phyloP scores from a whole-genome alignment of 2,329 filamentous ascomycete species.

The Pseudocercospora crystallina region DNA sequence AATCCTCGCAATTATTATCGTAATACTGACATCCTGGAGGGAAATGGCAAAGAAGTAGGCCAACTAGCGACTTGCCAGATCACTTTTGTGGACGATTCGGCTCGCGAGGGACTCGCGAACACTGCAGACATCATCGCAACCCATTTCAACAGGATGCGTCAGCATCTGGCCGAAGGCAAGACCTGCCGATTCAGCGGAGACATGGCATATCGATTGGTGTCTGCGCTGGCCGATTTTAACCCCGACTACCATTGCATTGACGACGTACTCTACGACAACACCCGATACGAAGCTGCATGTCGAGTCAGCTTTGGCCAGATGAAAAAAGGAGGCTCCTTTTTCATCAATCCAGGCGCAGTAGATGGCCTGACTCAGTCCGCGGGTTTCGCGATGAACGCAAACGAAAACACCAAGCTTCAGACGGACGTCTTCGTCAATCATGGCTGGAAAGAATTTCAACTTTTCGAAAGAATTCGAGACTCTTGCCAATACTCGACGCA shows the following conservation, averaged over 20 bases:
- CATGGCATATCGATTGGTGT: slow-evolving; percentile 10
- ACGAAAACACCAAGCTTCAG: slow-evolving; percentile 27
- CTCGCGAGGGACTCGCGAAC: slow-evolving; percentile 20
- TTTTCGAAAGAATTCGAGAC: not conserved
- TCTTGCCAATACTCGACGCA: not conserved
- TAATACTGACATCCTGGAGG: slow-evolving; percentile 17
- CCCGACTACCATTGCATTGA: slow-evolving; percentile 36
- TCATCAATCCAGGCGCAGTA: slow-evolving; percentile 29
- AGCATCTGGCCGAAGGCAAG: slow-evolving; percentile 23
- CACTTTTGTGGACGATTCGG: slow-evolving; percentile 24
- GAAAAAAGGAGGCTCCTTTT: no score
- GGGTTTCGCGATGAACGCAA: slow-evolving; percentile 23
- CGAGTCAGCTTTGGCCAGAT: not conserved
- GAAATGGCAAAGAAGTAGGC: not conserved
- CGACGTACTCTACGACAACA: not conserved
- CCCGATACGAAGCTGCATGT: not conserved
- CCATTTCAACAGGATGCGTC: no score
- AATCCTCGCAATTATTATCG: no score
- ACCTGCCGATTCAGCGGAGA: slow-evolving; percentile 9
- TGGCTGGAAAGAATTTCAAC: slow-evolving; percentile 16
- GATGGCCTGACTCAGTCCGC: slow-evolving; percentile 39
- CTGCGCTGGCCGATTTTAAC: slow-evolving; percentile 14
- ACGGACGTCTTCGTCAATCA: slow-evolving; percentile 38
- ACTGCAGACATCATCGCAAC: no score
- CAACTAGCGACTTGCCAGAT: slow-evolving; percentile 1